These are phyloP conservation scores for Kurtzmaniella fragi DNA, from an alignment of 805 yeast genomes.

Conservation along the genomic window DNA sequence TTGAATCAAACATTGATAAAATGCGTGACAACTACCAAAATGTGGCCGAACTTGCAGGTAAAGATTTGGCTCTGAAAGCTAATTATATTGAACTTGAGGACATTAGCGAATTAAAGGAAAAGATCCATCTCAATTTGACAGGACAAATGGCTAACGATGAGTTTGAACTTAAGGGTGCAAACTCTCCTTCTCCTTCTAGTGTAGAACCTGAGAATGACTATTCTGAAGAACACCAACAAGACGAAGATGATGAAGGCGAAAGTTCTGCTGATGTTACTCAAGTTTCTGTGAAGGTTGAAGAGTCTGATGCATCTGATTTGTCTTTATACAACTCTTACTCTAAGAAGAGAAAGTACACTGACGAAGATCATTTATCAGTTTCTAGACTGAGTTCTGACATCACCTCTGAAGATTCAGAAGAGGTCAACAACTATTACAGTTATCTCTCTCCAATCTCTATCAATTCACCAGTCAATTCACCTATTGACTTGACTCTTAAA, in stretches of 20 bases:
- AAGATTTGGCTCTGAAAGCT: slow-evolving; percentile 6
- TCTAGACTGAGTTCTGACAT: slow-evolving; percentile 3
- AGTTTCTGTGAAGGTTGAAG: neutral
- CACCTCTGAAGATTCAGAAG: neutral
- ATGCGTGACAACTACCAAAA: slow-evolving; percentile 21
- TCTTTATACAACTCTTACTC: neutral
- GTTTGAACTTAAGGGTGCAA: neutral
- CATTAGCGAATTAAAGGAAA: slow-evolving; percentile 18
- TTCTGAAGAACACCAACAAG: slow-evolving; percentile 10
- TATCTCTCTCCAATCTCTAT: slow-evolving; percentile 42
- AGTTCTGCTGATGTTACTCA: neutral
- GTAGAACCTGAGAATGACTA: slow-evolving; percentile 6
- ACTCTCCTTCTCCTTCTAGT: slow-evolving; percentile 3
- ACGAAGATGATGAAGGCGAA: slow-evolving; percentile 5
- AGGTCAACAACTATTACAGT: slow-evolving; percentile 18
- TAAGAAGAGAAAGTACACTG: neutral
- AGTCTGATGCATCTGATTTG: neutral
- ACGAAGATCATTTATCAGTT: neutral
- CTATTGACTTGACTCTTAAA: slow-evolving; percentile 33
- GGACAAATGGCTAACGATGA: too few relatives aligned
- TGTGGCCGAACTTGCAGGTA: slow-evolving; percentile 9
- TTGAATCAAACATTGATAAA: slow-evolving; percentile 31
- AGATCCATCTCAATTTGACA: slow-evolving; percentile 21
- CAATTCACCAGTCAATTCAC: slow-evolving; percentile 34
- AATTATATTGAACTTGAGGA: slow-evolving; percentile 8